Evolutionary conservation across 768 basidiomycete species (phyloP).

Genomic region (Calocera cornea): DNA sequence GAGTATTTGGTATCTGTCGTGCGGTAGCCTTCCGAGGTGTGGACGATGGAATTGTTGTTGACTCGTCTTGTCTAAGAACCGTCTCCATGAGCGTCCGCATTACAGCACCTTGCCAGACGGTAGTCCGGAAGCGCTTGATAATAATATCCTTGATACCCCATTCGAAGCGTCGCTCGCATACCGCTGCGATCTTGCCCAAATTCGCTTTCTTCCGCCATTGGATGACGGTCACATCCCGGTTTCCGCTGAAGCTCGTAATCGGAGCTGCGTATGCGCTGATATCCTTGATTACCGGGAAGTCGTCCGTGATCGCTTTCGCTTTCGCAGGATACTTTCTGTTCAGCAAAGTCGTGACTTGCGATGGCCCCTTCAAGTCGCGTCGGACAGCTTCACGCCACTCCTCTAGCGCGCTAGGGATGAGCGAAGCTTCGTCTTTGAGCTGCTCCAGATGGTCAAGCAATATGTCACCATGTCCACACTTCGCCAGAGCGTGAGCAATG

Average conservation of each 20-base stretch:
- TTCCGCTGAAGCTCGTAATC: conserved; percentile 50
- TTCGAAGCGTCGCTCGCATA: conserved; percentile 81
- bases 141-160: conserved; percentile 81
- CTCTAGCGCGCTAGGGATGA: conserved; percentile 34
- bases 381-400: conserved; percentile 50
- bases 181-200: conserved; percentile 52
- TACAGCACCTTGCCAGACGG: conserved; percentile 66
- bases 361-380: conserved; percentile 55
- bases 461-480: conserved; percentile 65
- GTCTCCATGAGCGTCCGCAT: conserved; percentile 57
- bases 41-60: conserved; percentile 16
- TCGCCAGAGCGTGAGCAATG: conserved; percentile 65
- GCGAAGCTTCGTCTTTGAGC: conserved; percentile 33
- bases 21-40: conserved; percentile 33
- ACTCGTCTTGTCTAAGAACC: conserved; percentile 37
- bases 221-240: conserved; percentile 25
- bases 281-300: conserved; percentile 61
- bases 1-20: conserved; percentile 8
- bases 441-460: conserved; percentile 46
- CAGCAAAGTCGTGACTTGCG: conserved; percentile 37
- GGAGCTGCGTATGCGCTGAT: conserved; percentile 68
- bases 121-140: conserved; percentile 67
- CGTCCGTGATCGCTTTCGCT: conserved; percentile 46
- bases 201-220: conserved; percentile 48
- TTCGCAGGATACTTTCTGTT: conserved; percentile 52